A percentile compares a stretch with the other conserved stretches of the same genome.
phyloP scores from a whole-genome alignment of 768 basidiomycete species.

The Termitomyces sp. region DNA sequence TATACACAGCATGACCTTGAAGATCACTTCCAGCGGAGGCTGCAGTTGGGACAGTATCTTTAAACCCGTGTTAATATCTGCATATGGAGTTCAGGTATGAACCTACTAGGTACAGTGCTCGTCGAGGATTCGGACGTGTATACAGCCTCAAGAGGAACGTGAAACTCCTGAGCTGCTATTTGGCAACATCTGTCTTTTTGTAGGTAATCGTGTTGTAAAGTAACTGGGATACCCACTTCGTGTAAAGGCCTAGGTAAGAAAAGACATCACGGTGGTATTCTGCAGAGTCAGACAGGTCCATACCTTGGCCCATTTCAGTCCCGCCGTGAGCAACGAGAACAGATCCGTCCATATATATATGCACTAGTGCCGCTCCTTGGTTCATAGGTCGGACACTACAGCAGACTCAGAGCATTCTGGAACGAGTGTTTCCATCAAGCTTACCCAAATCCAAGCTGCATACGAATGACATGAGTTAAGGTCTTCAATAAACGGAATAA shows the following conservation, averaged over 20 bases:
- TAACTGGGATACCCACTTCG: neutral
- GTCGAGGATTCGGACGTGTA: slow-evolving; percentile 13
- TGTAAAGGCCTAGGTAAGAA: neutral
- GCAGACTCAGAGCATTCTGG: neutral
- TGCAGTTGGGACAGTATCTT: slow-evolving; percentile 10
- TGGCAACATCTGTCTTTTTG: slow-evolving; percentile 8
- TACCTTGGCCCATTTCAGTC: slow-evolving; percentile 15
- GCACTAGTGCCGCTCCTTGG: slow-evolving; percentile 12
- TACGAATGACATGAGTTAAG: neutral
- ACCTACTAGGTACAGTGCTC: slow-evolving; percentile 12
- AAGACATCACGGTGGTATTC: neutral
- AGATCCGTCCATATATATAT: slow-evolving; percentile 14
- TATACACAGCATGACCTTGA: slow-evolving; percentile 12
- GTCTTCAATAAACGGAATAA: neutral
- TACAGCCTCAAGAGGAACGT: slow-evolving; percentile 8
- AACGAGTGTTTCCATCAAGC: neutral
- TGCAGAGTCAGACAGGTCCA: neutral
- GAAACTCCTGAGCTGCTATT: slow-evolving; percentile 12
- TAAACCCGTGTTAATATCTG: neutral
- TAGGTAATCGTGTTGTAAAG: neutral
- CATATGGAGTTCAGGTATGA: neutral
- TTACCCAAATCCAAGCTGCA: slow-evolving; percentile 14
- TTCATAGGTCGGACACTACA: slow-evolving; percentile 6
- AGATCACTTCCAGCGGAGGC: slow-evolving; percentile 12
- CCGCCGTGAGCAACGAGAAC: slow-evolving; percentile 13